Evolutionary conservation across 805 yeast genomes (phyloP), one percentile per base, ranked within the genome.

Genomic region (Monosporozyma unispora): DNA sequence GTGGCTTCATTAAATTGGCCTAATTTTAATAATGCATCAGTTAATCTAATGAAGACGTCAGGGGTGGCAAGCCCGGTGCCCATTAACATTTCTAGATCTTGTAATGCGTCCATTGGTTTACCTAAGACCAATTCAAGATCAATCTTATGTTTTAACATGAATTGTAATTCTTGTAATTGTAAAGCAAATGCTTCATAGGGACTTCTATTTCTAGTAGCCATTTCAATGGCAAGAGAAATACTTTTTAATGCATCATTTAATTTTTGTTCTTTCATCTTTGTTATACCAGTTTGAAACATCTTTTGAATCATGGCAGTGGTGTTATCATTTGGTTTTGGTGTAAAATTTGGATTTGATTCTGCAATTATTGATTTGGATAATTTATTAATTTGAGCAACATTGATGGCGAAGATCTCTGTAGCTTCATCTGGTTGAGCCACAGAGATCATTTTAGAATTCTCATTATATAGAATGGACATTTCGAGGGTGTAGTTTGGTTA

Each of bases 181-280:
- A 83, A 74, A 53, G 80, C 88, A 63, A 85, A 85, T 4, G 84
- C 72, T 60, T 85, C 93, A 69, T 82, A 84, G 61, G 82, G 81
- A 40, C 82, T 77, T 65, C 93, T 75, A 57, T 83, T 80, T 46
- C 61, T 58, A 44, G 72, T 64, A 14, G 84, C 78, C 75, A 83
- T 76, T 48, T 83, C 87, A 33, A 85, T 70, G 3, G 87, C 91
- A 40, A 83, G 69, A 7, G 78, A 62, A 56, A 82, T 77, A 57
- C 80, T 83, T 58, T 81, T 81, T 38, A 76, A 74, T 1, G 88
- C 82, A 11, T 82, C 89, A 3, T 68, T 68, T 52, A 73, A 73
- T 58, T 80, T 78, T 23, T 71, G 70, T 56, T 79, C 77, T 68
- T 84, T 75, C 5, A 81, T 68, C 41, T 69, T 74, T 3, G 57